Base-by-base conservation (phyloP, 148 eudicot genomes). In the Polygonum aviculare region DNA sequence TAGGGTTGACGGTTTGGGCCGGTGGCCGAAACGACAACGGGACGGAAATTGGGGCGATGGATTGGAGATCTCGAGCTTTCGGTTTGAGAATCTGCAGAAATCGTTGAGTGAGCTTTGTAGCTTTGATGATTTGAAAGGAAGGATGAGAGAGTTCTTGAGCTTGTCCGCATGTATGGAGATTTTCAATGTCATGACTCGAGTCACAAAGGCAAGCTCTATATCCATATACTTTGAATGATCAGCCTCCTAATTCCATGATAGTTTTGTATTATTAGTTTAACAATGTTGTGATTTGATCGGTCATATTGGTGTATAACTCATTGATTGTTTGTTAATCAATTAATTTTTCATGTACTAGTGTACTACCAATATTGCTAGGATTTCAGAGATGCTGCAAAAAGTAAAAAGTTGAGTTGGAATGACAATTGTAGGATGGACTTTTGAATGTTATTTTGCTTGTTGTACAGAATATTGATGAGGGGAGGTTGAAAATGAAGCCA, bases 401-500 rank as follows among this genome's bases (percentile, higher is more conserved):
- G 26, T 0, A 26, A 50, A 22, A 51, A 70, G 16, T 49, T 47
- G 2, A 47, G 75, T 73, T 73, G 74, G 49, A 70, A 4, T 73
- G 51, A 10, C 31, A 45, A 48, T 45, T 47, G 39, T 73, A 73
- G 74, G 48, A 26, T 26, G 0, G 31, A 14, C 49, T 12, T 40
- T 72, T 48, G 7, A 59, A 12, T 10, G 73, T 36, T 39, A n/a
- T 70, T 74, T 33, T 40, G 31, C 65, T 60, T 76, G 48, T 35
- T 82, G 47, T 55, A 71, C 90, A 95, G 99, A 92, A 83, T 76
- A 90, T 95, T 63, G 99, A 95, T 80, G 96, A 88, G 77, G 97
- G 99, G 50, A 88, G 97, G 81, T 77, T 95, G 72, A 91, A 89
- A 81, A 95, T 95, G 97, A 95, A 84, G 84, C 76, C 91, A 73